These are phyloP conservation scores for Rubroboletus pulcherrimus DNA, from an alignment of 768 basidiomycete species.

Conservation along the genomic window DNA sequence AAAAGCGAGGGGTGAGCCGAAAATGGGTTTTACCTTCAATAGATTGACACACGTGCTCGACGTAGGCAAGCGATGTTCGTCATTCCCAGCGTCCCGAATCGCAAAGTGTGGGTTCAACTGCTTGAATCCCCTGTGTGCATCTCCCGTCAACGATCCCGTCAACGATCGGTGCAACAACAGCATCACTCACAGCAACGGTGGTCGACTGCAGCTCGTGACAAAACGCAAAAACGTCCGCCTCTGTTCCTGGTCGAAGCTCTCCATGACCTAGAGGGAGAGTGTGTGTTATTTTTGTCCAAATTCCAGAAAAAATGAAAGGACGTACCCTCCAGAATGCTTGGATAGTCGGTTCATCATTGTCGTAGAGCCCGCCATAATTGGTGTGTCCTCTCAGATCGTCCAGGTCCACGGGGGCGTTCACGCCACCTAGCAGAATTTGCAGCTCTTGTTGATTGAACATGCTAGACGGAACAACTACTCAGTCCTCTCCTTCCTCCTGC, in stretches of 20 bases:
- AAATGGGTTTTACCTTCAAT: conserved; percentile 59
- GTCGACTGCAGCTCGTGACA: conserved; percentile 88
- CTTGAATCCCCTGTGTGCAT: conserved; percentile 62
- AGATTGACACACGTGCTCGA: conserved; percentile 91
- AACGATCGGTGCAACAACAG: background rate
- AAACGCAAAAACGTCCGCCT: conserved; percentile 77
- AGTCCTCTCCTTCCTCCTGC: background rate
- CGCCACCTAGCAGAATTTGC: conserved; percentile 86
- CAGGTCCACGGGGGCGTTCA: conserved; percentile 79
- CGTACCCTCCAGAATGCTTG: conserved; percentile 79
- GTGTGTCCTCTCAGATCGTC: conserved; percentile 77
- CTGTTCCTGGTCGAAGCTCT: conserved; percentile 77
- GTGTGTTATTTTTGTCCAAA: background rate
- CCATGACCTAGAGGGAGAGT: conserved; percentile 56
- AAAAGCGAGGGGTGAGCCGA: background rate
- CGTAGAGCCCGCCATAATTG: conserved; percentile 77
- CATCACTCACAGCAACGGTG: conserved; percentile 70
- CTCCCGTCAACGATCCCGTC: background rate
- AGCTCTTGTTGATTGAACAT: conserved; percentile 99
- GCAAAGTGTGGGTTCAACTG: conserved; percentile 86
- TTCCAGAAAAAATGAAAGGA: conserved; percentile 13
- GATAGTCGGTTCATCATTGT: conserved; percentile 68
- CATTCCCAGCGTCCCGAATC: conserved; percentile 76
- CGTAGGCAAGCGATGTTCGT: conserved; percentile 68
- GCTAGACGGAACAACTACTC: conserved; percentile 35